These are phyloP conservation scores for Russula griseocarnosa DNA, from an alignment of 768 basidiomycete species.

Conservation along the genomic window DNA sequence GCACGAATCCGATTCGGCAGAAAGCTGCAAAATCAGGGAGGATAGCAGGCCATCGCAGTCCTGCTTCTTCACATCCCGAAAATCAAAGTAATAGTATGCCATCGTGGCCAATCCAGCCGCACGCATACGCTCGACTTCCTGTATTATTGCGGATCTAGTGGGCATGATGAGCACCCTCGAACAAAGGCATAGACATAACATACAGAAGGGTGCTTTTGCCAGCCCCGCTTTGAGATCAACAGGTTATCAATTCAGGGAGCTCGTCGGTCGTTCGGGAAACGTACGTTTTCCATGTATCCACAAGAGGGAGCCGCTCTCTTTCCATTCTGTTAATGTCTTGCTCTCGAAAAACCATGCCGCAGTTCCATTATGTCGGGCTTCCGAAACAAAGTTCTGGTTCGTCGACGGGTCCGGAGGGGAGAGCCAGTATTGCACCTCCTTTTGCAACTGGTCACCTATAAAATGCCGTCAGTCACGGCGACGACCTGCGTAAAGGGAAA, in stretches of 20 bases:
- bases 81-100: not conserved
- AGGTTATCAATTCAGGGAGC: not conserved
- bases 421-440: not conserved
- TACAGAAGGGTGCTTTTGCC: not conserved
- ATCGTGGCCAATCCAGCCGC: not conserved
- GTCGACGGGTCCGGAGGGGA: not conserved
- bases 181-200: not conserved
- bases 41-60: not conserved
- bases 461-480: not conserved
- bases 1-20: not conserved
- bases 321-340: not conserved
- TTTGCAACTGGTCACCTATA: not conserved
- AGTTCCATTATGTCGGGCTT: not conserved
- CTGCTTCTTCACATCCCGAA: not conserved
- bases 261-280: not conserved
- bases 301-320: not conserved
- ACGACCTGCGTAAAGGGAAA: too few species aligned
- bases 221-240: not conserved
- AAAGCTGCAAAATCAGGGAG: not conserved
- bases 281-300: not conserved
- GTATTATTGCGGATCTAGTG: not conserved
- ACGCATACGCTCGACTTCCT: not conserved
- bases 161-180: fast-evolving
- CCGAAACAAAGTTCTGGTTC: not conserved
- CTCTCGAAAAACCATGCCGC: not conserved